These are phyloP conservation scores for Colletotrichum higginsianum DNA, from an alignment of 2,329 filamentous ascomycete species.

Conservation along the genomic window DNA sequence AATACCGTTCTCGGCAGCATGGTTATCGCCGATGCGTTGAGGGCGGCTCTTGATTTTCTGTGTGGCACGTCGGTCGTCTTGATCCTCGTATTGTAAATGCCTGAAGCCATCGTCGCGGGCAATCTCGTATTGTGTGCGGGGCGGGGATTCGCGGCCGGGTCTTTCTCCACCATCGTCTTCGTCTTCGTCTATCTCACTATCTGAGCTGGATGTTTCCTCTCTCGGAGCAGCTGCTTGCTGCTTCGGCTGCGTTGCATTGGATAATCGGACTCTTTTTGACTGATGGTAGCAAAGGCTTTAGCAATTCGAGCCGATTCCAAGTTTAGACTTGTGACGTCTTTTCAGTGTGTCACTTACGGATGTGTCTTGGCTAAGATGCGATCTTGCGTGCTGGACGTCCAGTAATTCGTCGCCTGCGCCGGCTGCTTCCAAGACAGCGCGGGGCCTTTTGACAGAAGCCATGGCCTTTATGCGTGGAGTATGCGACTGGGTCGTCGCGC, in stretches of 20 bases:
- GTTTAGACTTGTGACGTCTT: not conserved
- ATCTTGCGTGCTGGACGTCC: slow-evolving; percentile 58
- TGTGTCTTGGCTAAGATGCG: slow-evolving; percentile 55
- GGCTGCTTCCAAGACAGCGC: slow-evolving; percentile 51
- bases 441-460: slow-evolving; percentile 60
- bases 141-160: slow-evolving; percentile 53
- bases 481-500: not conserved
- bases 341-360: slow-evolving; percentile 51
- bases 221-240: slow-evolving; percentile 35
- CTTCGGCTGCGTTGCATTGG: slow-evolving; percentile 45
- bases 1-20: slow-evolving; percentile 85
- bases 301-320: not conserved
- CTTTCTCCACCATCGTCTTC: slow-evolving; percentile 48
- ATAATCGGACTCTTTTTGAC: slow-evolving; percentile 54
- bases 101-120: slow-evolving; percentile 72
- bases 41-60: slow-evolving; percentile 71
- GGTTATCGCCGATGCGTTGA: slow-evolving; percentile 74
- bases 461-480: slow-evolving; percentile 41
- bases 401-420: slow-evolving; percentile 49
- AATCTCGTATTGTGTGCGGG: slow-evolving; percentile 73
- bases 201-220: slow-evolving; percentile 42
- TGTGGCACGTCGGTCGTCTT: slow-evolving; percentile 75
- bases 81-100: slow-evolving; percentile 69
- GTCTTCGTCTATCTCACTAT: slow-evolving; percentile 47
- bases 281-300: slow-evolving; percentile 34